Percentiles rank a stretch among this genome's conserved stretches.
These are phyloP conservation scores for Chytriomyces confervae DNA, from an alignment of 192 early-diverging fungal genomes.

Conservation along the genomic window DNA sequence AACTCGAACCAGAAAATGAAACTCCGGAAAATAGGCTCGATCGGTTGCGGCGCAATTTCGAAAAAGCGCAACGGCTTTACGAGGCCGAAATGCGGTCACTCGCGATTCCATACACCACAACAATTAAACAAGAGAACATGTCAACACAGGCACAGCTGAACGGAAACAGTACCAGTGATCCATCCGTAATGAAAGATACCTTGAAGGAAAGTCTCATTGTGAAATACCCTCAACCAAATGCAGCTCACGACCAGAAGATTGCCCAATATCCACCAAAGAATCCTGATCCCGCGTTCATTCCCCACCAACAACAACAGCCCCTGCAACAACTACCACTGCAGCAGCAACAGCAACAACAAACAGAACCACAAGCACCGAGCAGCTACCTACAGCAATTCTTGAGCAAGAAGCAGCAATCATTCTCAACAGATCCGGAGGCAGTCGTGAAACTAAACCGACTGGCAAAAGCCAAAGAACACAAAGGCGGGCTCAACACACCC, in stretches of 20 bases:
- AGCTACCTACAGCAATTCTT: constrained; percentile 9
- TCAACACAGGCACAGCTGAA: too few relatives aligned
- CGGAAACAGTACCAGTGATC: too few relatives aligned
- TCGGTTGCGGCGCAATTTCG: neutral
- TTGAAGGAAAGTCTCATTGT: too few relatives aligned
- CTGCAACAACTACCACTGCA: too few relatives aligned
- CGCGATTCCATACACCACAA: neutral
- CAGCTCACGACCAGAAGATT: too few relatives aligned
- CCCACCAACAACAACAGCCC: too few relatives aligned
- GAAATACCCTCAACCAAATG: too few relatives aligned
- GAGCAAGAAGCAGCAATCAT: constrained; percentile 5
- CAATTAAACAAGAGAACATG: neutral
- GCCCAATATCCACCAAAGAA: too few relatives aligned
- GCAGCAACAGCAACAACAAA: too few relatives aligned
- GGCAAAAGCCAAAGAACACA: neutral
- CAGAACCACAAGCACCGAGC: too few relatives aligned
- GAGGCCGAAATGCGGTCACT: constrained; percentile 1
- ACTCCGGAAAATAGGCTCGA: neutral
- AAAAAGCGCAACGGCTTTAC: neutral
- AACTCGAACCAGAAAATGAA: neutral
- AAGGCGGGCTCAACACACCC: neutral
- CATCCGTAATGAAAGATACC: too few relatives aligned
- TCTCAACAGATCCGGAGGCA: neutral
- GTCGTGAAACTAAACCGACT: neutral
- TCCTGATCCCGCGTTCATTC: too few relatives aligned